Conservation (phyloP, 1,139 yeast species). For the Candida sanyaensis region DNA sequence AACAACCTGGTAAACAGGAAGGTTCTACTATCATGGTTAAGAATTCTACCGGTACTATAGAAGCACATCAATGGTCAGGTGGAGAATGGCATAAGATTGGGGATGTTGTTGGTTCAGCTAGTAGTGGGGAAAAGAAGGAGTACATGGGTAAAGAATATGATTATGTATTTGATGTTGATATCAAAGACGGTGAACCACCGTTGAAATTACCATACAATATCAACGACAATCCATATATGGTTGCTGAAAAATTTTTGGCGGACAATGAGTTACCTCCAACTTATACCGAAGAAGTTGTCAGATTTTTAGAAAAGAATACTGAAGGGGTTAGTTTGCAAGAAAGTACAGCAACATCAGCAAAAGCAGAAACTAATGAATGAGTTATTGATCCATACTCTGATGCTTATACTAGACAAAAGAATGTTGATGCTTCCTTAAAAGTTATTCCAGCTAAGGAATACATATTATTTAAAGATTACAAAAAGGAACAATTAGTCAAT, state of each 20-base stretch:
- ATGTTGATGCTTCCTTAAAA: slow-evolving; percentile 14
- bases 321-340: slow-evolving; percentile 55
- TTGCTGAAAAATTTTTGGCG: slow-evolving; percentile 79
- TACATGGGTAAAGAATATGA: slow-evolving; percentile 79
- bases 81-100: slow-evolving; percentile 84
- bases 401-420: slow-evolving; percentile 12
- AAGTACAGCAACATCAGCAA: slow-evolving; percentile 15
- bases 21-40: slow-evolving; percentile 87
- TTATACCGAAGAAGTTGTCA: slow-evolving; percentile 83
- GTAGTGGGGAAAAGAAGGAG: slow-evolving; percentile 53
- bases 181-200: slow-evolving; percentile 88
- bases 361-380: neutral
- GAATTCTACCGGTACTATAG: slow-evolving; percentile 60
- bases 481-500: slow-evolving; percentile 45
- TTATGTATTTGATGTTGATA: slow-evolving; percentile 92
- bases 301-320: slow-evolving; percentile 76
- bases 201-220: slow-evolving; percentile 84
- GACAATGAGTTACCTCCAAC: slow-evolving; percentile 70
- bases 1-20: slow-evolving; percentile 67
- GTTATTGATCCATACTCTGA: slow-evolving; percentile 36
- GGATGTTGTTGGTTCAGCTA: slow-evolving; percentile 76
- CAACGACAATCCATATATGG: slow-evolving; percentile 79
- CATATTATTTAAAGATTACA: slow-evolving; percentile 48
- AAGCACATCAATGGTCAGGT: slow-evolving; percentile 85
- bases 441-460: slow-evolving; percentile 55